Evolutionary conservation across 106 monocot species (phyloP).

Genomic region (Dendrobium nobile): DNA sequence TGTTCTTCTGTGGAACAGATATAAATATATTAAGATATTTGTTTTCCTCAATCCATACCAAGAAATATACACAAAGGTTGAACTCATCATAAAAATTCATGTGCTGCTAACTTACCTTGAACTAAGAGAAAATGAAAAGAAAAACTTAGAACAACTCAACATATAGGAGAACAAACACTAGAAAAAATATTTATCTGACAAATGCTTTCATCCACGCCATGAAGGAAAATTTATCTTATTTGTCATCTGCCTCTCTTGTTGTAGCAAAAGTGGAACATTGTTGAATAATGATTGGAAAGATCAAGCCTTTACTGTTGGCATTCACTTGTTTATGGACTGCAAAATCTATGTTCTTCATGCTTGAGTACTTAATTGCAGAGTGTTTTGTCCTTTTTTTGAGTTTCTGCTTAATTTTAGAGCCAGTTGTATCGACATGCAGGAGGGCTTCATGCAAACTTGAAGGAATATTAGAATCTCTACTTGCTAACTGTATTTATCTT

Average conservation of each 20-base stretch:
- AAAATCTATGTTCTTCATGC: neutral
- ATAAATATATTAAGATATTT: neutral
- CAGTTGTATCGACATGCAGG: constrained; percentile 24
- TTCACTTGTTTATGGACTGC: neutral
- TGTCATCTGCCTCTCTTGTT: too few species aligned
- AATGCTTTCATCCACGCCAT: too few species aligned
- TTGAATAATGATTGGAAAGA: neutral
- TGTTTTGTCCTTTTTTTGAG: neutral
- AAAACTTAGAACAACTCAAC: too few species aligned
- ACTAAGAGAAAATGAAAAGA: too few species aligned
- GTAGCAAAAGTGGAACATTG: too few species aligned
- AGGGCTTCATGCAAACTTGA: constrained; percentile 92
- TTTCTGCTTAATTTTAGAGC: neutral
- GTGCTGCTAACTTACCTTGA: too few species aligned
- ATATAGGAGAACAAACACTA: too few species aligned
- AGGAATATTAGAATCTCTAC: constrained; percentile 87
- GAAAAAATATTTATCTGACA: too few species aligned
- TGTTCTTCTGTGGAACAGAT: neutral
- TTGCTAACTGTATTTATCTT: constrained; percentile 10
- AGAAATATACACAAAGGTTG: too few species aligned
- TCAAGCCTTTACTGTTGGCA: neutral
- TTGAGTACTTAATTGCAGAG: neutral
- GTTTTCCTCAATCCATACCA: neutral
- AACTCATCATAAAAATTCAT: too few species aligned
- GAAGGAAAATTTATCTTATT: too few species aligned